Conservation (phyloP, 805 yeast genomes). For the Kazachstania psychrophila region DNA sequence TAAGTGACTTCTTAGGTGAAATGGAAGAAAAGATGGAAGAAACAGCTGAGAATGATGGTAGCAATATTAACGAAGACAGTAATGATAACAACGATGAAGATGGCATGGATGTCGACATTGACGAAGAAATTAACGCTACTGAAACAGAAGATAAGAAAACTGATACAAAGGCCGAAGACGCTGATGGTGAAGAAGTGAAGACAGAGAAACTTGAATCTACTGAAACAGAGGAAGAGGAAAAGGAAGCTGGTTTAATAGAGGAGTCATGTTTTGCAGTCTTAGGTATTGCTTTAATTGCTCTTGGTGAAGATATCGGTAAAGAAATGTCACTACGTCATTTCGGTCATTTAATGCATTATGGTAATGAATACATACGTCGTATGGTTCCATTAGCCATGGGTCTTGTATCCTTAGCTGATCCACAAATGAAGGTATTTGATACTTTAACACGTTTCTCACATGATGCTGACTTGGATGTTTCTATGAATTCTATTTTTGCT, state of each 20-base stretch:
- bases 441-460: constrained; percentile 93
- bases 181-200: constrained; percentile 18
- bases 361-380: constrained; percentile 79
- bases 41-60: constrained; percentile 6
- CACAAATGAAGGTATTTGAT: constrained; percentile 95
- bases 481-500: constrained; percentile 86
- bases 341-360: constrained; percentile 96
- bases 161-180: constrained; percentile 15
- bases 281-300: constrained; percentile 87
- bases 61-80: neutral
- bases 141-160: constrained; percentile 34
- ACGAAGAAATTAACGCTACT: constrained; percentile 36
- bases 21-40: constrained; percentile 18
- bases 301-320: constrained; percentile 97
- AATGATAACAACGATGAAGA: constrained; percentile 14
- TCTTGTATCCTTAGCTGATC: constrained; percentile 81
- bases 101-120: constrained; percentile 10
- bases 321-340: constrained; percentile 96
- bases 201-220: constrained; percentile 28
- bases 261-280: constrained; percentile 76
- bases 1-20: constrained; percentile 28
- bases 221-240: constrained; percentile 23
- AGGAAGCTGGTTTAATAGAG: constrained; percentile 27
- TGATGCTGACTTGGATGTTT: constrained; percentile 88
- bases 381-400: constrained; percentile 99